These are phyloP conservation scores for Talaromyces funiculosus DNA, from an alignment of 2,329 filamentous ascomycete species.

Conservation along the genomic window DNA sequence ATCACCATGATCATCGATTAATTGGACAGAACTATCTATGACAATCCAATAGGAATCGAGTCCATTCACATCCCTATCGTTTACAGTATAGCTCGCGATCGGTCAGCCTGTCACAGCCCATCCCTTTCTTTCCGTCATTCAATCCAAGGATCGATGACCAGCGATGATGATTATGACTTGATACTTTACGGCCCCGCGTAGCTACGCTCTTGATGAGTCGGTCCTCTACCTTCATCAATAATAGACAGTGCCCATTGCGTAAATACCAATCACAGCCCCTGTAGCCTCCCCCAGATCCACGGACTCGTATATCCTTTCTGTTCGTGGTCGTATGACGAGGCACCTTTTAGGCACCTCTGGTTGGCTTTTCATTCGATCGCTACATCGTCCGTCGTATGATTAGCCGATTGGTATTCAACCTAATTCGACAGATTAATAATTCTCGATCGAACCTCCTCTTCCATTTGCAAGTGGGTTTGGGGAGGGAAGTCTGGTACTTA, in stretches of 20 bases:
- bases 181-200: background rate
- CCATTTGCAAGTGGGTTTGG: background rate
- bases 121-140: background rate
- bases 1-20: background rate
- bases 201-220: background rate
- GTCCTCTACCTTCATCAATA: background rate
- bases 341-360: background rate
- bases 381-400: background rate
- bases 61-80: background rate
- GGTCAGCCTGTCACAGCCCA: background rate
- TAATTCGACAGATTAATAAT: background rate
- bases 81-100: background rate
- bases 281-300: background rate
- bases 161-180: background rate
- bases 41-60: background rate
- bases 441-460: background rate
- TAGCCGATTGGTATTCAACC: background rate
- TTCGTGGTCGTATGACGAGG: constrained; percentile 2
- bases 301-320: background rate
- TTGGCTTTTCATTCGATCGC: background rate
- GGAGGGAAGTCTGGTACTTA: background rate
- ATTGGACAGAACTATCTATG: background rate
- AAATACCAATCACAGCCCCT: background rate
- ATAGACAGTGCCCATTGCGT: too few species aligned
- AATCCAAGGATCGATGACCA: constrained; percentile 1